phyloP scores from a whole-genome alignment of 2,329 filamentous ascomycete genomes.

The Trichoderma sp. region DNA sequence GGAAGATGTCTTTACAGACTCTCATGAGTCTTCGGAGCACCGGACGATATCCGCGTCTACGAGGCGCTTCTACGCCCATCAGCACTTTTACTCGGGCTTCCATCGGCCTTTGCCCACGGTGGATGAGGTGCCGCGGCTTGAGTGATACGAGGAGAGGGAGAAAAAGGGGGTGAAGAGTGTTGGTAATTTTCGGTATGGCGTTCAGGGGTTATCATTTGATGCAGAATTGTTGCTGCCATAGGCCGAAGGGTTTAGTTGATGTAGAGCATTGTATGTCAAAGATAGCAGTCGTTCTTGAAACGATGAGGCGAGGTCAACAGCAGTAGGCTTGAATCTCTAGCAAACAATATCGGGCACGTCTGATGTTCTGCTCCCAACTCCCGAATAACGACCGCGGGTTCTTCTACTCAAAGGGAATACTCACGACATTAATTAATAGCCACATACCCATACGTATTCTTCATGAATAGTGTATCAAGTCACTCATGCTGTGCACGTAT shows the following conservation, averaged over 20 bases:
- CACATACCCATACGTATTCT: neutral
- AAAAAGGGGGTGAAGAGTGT: neutral
- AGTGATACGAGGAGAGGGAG: neutral
- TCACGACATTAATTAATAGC: too few species aligned
- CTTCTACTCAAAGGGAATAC: too few species aligned
- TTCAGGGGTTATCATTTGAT: neutral
- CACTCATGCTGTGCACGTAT: neutral
- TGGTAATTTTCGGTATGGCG: too few species aligned
- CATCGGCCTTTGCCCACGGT: slow-evolving; percentile 11
- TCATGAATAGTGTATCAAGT: neutral
- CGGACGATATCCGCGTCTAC: neutral
- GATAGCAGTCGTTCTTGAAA: fast-evolving
- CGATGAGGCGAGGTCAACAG: too few species aligned
- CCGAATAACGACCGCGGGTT: too few species aligned
- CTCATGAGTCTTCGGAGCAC: neutral
- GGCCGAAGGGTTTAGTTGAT: neutral
- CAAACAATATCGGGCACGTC: neutral
- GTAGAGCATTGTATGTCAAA: too few species aligned
- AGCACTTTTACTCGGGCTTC: neutral
- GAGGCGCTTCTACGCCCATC: neutral
- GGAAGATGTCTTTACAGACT: slow-evolving; percentile 1
- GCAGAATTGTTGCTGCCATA: neutral
- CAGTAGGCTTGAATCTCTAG: neutral
- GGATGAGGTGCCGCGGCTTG: neutral
- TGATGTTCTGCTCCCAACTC: too few species aligned